Conservation (phyloP, 257 asterid species). For the Scutellaria minor region DNA sequence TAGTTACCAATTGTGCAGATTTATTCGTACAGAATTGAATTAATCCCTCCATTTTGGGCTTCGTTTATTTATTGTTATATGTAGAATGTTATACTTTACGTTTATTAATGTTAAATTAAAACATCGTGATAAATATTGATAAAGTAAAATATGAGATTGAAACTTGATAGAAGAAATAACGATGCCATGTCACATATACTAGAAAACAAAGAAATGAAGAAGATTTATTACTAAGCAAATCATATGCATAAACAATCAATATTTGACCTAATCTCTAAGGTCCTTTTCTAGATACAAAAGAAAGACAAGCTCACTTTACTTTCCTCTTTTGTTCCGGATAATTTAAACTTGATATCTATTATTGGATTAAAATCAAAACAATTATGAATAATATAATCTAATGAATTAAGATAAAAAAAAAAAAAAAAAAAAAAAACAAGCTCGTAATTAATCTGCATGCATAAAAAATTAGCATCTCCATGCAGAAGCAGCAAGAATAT, state of each 20-base stretch:
- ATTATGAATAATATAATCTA: slow-evolving; percentile 27
- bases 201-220: neutral
- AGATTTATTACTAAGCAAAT: slow-evolving; percentile 25
- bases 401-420: neutral
- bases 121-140: no score
- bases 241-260: slow-evolving; percentile 26
- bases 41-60: no score
- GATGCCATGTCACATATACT: no score
- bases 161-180: no score
- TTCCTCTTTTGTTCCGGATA: slow-evolving; percentile 28
- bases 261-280: slow-evolving; percentile 31
- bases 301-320: slow-evolving; percentile 17
- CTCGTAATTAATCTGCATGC: slow-evolving; percentile 26
- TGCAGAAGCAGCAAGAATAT: slow-evolving; percentile 84
- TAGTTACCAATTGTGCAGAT: neutral
- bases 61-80: no score
- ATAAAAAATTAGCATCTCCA: slow-evolving; percentile 66
- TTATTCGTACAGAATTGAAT: no score
- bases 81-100: no score
- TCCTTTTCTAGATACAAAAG: slow-evolving; percentile 26
- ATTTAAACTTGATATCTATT: slow-evolving; percentile 10
- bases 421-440: slow-evolving; percentile 3
- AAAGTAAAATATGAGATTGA: no score
- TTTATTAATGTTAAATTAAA: no score
- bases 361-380: slow-evolving; percentile 26